These are phyloP conservation scores for Yarrowia sp. DNA, from an alignment of 805 yeast species.

Conservation along the genomic window DNA sequence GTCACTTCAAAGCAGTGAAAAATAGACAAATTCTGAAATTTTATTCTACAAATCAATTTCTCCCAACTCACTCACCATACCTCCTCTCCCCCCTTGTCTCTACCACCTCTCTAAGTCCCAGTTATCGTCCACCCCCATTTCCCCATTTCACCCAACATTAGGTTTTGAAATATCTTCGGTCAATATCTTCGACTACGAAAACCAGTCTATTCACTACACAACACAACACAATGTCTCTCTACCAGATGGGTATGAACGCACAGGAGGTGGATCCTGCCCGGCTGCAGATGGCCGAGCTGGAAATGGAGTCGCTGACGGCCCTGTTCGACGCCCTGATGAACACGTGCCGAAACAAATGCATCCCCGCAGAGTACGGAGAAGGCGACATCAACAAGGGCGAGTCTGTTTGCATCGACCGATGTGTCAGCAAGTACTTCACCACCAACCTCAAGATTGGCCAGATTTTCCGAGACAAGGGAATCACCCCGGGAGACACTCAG, in stretches of 20 bases:
- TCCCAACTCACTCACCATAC: neutral
- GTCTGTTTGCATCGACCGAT: constrained; percentile 78
- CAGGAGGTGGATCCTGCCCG: constrained; percentile 48
- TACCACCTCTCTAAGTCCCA: neutral
- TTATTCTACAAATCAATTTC: neutral
- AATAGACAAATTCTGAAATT: neutral
- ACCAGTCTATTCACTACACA: neutral
- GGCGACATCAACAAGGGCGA: constrained; percentile 87
- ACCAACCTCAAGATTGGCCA: constrained; percentile 59
- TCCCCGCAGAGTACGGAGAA: constrained; percentile 86
- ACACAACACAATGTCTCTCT: constrained; percentile 48
- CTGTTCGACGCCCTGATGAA: constrained; percentile 55
- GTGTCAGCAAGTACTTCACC: constrained; percentile 81
- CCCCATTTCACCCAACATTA: neutral
- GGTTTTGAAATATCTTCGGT: constrained; percentile 7
- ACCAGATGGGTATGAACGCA: constrained; percentile 47
- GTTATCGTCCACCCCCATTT: neutral
- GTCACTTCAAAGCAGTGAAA: too few relatives aligned
- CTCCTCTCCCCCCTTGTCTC: neutral
- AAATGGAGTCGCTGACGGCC: constrained; percentile 47
- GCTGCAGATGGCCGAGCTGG: constrained; percentile 49
- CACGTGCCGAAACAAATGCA: constrained; percentile 77
- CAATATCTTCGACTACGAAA: constrained; percentile 3
- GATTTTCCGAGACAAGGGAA: constrained; percentile 44
- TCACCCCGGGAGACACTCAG: constrained; percentile 40